Evolutionary conservation across 2,329 filamentous ascomycete genomes (phyloP), one percentile per base, ranked within the genome.

Genomic region (Pseudocercospora pini-densiflorae): DNA sequence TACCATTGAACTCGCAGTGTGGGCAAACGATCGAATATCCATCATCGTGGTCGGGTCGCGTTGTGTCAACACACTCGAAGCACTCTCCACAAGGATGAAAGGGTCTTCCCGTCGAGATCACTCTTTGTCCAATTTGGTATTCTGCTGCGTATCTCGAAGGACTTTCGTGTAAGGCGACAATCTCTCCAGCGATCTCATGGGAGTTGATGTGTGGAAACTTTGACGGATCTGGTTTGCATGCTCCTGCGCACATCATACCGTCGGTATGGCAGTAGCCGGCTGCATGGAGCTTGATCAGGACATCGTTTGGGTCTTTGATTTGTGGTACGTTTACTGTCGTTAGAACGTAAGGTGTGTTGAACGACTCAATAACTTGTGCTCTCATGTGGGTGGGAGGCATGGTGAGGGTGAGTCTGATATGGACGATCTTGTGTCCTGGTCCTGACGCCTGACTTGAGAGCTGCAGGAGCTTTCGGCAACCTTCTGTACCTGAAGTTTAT

Each of bases 261-360:
- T 81, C 79, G 10, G 81, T 84, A 69, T 84, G 82, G 72, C 81
- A 83, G 69, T 84, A 84, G 1, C 81, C 83, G 9, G 81, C 81
- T 5, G 82, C 82, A 57, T 80, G 78, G 43, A 84, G 81, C 64
- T 78, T 78, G 71, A 84, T 79, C 19, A 84, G 77, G 24, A 84
- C 59, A 64, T 84, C 82, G 66, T 82, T 65, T 2, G 76, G 74
- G n/a, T 71, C 43, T 24, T 70, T 60, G 4, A 72, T 68, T 31
- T 58, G 62, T 3, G 81, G 81, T 6, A 81, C 59, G 2, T 79
- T 76, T 1, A 81, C 72, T 5, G 75, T 68, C 59, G 75, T 75
- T 12, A 83, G 72, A 14, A 62, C 72, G 69, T 83, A 82, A 1
- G 81, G 79, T 5, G 72, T 77, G 63, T 81, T 81, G 74, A 81